Percentiles rank a stretch among this genome's conserved stretches.
Evolutionary conservation across 306 rosid genomes (phyloP).

Genomic region (Benincasa hispida): DNA sequence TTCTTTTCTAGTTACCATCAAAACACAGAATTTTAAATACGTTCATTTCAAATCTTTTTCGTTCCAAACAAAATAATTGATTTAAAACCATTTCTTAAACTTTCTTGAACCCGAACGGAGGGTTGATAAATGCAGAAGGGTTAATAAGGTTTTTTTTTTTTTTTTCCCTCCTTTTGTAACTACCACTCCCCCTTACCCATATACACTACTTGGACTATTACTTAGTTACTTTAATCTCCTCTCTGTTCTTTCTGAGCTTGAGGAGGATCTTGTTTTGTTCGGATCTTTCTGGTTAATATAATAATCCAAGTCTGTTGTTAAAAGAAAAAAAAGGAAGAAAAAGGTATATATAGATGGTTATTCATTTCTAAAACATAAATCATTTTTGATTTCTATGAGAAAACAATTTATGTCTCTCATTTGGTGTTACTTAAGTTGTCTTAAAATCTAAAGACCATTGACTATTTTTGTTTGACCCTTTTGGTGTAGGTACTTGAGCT

Average conservation of each 20-base stretch:
- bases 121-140: no score
- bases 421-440: no score
- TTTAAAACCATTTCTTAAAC: no score
- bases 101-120: no score
- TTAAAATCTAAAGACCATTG: neutral
- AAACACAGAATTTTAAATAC: no score
- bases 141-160: no score
- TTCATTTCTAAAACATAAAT: neutral
- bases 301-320: neutral
- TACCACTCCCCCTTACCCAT: neutral
- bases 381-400: neutral
- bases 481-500: constrained; percentile 19
- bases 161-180: neutral
- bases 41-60: no score
- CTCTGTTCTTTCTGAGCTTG: neutral
- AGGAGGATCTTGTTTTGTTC: neutral
- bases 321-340: no score
- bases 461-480: neutral
- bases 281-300: neutral
- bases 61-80: no score
- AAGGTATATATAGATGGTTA: no score
- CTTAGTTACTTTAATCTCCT: neutral
- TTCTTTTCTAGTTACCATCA: no score
- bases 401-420: neutral
- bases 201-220: neutral